Evolutionary conservation across 2,329 filamentous ascomycete species (phyloP), one percentile per base, ranked within the genome.

Genomic region (Tolypocladium pustulatum): DNA sequence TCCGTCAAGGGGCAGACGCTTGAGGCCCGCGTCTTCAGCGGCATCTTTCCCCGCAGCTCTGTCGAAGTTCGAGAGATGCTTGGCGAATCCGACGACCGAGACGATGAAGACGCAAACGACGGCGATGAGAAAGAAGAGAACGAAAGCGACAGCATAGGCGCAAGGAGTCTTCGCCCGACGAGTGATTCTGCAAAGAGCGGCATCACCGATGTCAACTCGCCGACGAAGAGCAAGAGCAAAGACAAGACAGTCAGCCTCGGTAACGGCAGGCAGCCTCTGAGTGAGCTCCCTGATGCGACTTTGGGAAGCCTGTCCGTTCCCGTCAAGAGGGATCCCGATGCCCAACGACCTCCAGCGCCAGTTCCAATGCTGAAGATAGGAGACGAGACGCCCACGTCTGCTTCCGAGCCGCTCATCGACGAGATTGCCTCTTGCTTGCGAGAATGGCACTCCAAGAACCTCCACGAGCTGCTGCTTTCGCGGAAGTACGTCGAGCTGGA

Each of bases 291-390:
- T 30, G 76, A 78, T 59, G 76, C 74, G 56, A 70, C 70, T 6
- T 65, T 68, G 8, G 75, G 73, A 36, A 75, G 67, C 25, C 71
- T 82, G 25, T 80, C 81, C 10, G 66, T 78, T 4, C 76, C 77
- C 6, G 70, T 80, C 54, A 74, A 77, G 62, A 83, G 87, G 62
- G 84, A 91, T 65, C 85, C 86, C 1, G 79, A 83, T 68, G 83
- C 78, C 30, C 85, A 86, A 13, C 91, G 90, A 66, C 94, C 93
- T 36, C 84, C 91, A 13, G 95, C 95, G 13, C 94, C 94, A 0
- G 92, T 99, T 10, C 94, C 94, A 5, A 94, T 97, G 89, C 81
- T 99, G 57, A 96, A 97, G 73, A 93, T 99, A 70, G 94, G 94
- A 60, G 94, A 99, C 69, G 94, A 99, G 76, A 96, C 91, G 2